Percentiles rank a stretch among this genome's conserved stretches.
These are phyloP conservation scores for Solanum chilense DNA, from an alignment of 257 asterid species.

Conservation along the genomic window DNA sequence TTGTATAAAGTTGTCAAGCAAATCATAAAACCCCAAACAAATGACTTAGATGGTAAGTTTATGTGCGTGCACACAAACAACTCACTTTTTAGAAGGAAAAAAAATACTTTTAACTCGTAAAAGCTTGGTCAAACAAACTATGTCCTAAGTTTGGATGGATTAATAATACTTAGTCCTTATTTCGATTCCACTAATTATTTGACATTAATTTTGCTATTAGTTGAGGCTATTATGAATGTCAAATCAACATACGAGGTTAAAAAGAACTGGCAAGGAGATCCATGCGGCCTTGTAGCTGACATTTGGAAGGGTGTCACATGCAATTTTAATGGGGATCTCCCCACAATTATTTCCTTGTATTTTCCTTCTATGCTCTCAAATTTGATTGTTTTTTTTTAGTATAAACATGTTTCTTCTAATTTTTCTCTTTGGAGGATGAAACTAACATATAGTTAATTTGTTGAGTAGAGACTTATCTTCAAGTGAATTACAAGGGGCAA, in stretches of 20 bases:
- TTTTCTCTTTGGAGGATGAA: neutral
- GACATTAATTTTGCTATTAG: neutral
- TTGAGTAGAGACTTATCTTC: conserved; percentile 6
- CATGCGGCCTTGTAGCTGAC: conserved; percentile 1
- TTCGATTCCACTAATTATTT: neutral
- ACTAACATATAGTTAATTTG: neutral
- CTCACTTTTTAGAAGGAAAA: neutral
- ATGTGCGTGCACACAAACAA: neutral
- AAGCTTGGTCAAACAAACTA: neutral
- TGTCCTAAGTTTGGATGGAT: too few relatives aligned
- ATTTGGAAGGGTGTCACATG: conserved; percentile 7
- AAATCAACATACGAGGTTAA: neutral
- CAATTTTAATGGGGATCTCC: neutral
- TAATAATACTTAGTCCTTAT: too few relatives aligned
- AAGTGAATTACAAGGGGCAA: neutral
- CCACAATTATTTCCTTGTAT: conserved; percentile 3
- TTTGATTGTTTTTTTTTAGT: neutral
- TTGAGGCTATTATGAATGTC: neutral
- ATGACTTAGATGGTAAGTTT: conserved; percentile 5
- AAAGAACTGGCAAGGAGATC: conserved; percentile 20
- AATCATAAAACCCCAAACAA: neutral
- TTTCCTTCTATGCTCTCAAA: neutral
- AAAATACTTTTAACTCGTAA: neutral
- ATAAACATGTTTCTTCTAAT: too few relatives aligned
- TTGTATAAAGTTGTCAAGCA: neutral